Evolutionary conservation across 345 rosid genomes (phyloP).

Genomic region (Jatropha curcas): DNA sequence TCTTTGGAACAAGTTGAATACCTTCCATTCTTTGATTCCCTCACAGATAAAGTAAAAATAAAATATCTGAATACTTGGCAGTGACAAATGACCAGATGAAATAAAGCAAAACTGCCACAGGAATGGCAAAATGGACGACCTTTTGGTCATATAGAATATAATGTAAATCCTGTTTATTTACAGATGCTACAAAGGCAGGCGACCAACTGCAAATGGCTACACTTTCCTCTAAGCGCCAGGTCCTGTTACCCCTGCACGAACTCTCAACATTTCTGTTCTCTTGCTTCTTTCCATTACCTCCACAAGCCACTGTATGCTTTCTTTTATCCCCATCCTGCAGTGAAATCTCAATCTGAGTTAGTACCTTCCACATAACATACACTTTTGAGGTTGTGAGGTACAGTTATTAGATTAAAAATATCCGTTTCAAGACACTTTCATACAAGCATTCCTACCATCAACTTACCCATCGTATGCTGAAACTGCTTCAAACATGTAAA

Average conservation of each 20-base stretch:
- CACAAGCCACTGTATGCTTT: slow-evolving; percentile 83
- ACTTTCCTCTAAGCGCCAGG: slow-evolving; percentile 36
- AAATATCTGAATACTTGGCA: neutral
- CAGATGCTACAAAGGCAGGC: slow-evolving; percentile 40
- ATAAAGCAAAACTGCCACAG: neutral
- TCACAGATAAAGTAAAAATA: neutral
- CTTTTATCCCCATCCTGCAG: slow-evolving; percentile 85
- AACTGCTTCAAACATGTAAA: slow-evolving; percentile 90
- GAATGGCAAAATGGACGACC: slow-evolving; percentile 8
- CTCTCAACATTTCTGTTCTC: slow-evolving; percentile 85
- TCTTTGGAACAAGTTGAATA: neutral
- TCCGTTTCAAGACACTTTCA: too few species aligned
- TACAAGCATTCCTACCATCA: neutral
- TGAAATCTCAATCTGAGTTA: slow-evolving; percentile 5
- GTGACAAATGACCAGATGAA: neutral
- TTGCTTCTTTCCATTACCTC: slow-evolving; percentile 97
- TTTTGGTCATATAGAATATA: slow-evolving; percentile 21
- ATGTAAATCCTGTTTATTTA: slow-evolving; percentile 44
- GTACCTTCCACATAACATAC: neutral
- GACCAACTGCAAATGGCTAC: slow-evolving; percentile 7
- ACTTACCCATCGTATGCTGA: slow-evolving; percentile 92
- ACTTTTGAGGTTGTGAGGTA: neutral
- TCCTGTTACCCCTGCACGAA: slow-evolving; percentile 54
- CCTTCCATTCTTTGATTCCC: neutral
- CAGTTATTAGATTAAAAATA: too few species aligned